A percentile compares a stretch with the other conserved stretches of the same genome.
phyloP scores from a whole-genome alignment of 2,329 filamentous ascomycete species.

The Penicillium sp. region DNA sequence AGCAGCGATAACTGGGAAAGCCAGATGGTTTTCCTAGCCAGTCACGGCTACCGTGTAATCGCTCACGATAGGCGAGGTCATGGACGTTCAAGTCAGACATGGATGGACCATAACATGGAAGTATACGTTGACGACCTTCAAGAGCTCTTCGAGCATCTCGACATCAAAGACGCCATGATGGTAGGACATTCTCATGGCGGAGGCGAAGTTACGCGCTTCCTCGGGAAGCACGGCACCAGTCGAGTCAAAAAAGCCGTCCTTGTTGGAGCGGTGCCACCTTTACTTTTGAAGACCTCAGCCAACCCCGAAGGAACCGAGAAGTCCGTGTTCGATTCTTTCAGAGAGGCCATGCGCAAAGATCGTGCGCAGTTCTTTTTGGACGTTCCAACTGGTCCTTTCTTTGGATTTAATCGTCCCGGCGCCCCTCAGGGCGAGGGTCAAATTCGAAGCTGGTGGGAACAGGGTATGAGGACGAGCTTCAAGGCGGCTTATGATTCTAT shows the following conservation, averaged over 20 bases:
- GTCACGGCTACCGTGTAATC: conserved; percentile 44
- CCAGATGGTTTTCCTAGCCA: conserved; percentile 46
- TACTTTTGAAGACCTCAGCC: conserved; percentile 38
- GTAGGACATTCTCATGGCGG: conserved; percentile 49
- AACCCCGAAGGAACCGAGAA: conserved; percentile 42
- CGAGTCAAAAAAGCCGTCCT: conserved; percentile 47
- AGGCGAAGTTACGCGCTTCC: conserved; percentile 45
- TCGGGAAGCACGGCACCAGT: conserved; percentile 41
- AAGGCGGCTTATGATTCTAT: conserved; percentile 47
- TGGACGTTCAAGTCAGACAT: conserved; percentile 46
- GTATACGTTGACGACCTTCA: conserved; percentile 45
- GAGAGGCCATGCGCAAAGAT: conserved; percentile 39
- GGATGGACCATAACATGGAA: conserved; percentile 47
- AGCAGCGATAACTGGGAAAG: conserved; percentile 46
- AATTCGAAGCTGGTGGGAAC: conserved; percentile 46
- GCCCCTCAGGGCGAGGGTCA: conserved; percentile 39
- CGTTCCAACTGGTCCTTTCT: conserved; percentile 41
- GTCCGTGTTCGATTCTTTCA: conserved; percentile 46
- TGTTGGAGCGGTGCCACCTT: conserved; percentile 41
- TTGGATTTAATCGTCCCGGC: conserved; percentile 39
- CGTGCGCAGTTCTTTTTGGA: conserved; percentile 44
- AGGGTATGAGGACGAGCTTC: conserved; percentile 46
- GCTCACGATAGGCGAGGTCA: conserved; percentile 43
- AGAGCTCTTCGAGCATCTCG: conserved; percentile 40
- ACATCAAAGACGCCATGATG: conserved; percentile 40